Conservation (phyloP, 2,329 filamentous ascomycete genomes). For the Alternaria brassicicola region DNA sequence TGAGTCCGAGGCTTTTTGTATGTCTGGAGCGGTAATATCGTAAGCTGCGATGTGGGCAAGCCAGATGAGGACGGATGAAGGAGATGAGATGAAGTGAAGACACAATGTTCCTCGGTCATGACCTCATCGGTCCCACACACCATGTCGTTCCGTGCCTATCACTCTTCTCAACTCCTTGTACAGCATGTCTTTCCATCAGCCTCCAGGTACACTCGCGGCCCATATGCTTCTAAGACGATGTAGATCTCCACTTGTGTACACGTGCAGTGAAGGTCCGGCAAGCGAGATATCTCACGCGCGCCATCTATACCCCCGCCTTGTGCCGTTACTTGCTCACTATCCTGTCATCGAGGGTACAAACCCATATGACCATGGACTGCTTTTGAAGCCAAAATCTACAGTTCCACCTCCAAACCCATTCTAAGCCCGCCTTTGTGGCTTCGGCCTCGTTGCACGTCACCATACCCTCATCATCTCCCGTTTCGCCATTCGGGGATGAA, state of each 20-base stretch:
- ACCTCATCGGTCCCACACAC: background rate
- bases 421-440: constrained; percentile 41
- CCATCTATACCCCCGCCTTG: background rate
- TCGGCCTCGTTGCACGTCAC: constrained; percentile 41
- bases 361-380: background rate
- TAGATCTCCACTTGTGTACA: background rate
- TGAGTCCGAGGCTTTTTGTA: no score
- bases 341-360: no score
- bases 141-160: no score
- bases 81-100: background rate
- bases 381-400: constrained; percentile 11
- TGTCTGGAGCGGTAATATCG: rapidly evolving
- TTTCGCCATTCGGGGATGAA: constrained; percentile 37
- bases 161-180: background rate
- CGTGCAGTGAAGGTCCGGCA: background rate
- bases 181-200: no score
- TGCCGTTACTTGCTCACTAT: background rate
- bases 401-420: constrained; percentile 40
- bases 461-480: constrained; percentile 7
- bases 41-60: background rate
- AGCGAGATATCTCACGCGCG: background rate
- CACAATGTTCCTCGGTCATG: background rate
- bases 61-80: rapidly evolving
- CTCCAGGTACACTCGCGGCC: no score
- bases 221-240: background rate